Conservation (phyloP, 2,329 filamentous ascomycete genomes). For the Chaetomium globosum region DNA sequence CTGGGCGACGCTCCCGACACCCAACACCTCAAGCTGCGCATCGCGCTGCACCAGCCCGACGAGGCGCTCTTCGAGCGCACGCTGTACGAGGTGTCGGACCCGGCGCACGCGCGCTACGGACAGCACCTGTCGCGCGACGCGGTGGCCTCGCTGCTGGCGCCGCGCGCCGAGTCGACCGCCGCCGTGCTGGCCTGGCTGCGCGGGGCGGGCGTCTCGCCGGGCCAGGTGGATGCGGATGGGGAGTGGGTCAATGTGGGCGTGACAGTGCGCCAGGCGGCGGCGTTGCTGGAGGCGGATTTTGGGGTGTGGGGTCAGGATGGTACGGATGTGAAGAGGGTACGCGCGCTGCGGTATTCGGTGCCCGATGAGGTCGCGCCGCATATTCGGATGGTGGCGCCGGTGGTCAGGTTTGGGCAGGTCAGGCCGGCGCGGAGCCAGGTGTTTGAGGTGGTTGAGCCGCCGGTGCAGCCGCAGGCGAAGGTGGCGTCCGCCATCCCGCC, state of each 20-base stretch:
- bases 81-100: conserved; percentile 63
- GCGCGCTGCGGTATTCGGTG: conserved; percentile 61
- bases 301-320: conserved; percentile 53
- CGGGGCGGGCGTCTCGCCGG: conserved; percentile 50
- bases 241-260: conserved; percentile 64
- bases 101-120: conserved; percentile 60
- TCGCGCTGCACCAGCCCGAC: conserved; percentile 51
- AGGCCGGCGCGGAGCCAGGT: conserved; percentile 41
- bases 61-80: conserved; percentile 55
- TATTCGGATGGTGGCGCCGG: conserved; percentile 66
- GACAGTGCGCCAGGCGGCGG: conserved; percentile 55
- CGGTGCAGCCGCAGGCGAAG: conserved; percentile 26
- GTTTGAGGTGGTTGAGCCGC: conserved; percentile 29
- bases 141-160: conserved; percentile 56
- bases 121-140: conserved; percentile 62
- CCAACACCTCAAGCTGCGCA: conserved; percentile 49
- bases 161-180: conserved; percentile 51
- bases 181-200: conserved; percentile 59
- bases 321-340: conserved; percentile 46
- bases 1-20: conserved; percentile 42
- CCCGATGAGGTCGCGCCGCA: conserved; percentile 56
- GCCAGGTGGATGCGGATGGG: conserved; percentile 48
- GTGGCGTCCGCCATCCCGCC: conserved; percentile 27
- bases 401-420: conserved; percentile 61
- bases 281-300: conserved; percentile 60